Evolutionary conservation across 2,329 filamentous ascomycete species (phyloP), one percentile per base, ranked within the genome.

Genomic region (Acephala macrosclerotiorum): DNA sequence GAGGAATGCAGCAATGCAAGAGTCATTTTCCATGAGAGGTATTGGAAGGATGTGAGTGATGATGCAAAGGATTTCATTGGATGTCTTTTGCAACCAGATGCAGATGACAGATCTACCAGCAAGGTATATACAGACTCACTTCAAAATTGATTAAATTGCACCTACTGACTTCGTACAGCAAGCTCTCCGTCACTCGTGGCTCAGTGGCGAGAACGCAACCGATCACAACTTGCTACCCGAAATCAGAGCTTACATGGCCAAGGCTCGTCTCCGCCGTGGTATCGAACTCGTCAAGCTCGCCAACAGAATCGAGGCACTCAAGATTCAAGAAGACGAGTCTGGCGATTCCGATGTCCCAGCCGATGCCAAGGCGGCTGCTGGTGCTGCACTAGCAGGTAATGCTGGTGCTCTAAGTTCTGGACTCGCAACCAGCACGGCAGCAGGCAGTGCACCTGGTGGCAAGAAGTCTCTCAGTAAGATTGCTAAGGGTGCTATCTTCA

Each of bases 171-270:
- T 16, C n/a, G 16, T 6, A 70, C 70, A 93, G 87, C 84, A 93
- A 81, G 92, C 94, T 53, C 82, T 97, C 60, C 84, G 87, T 66
- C 94, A 97, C 80, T 84, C 87, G 66, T 98, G 95, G 95, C 89
- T 98, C 74, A 96, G 89, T 76, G 95, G 95, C 79, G 87, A 96
- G 83, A 96, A 88, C 68, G 96, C 96, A 69, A 93, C 91, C 68
- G 94, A 98, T 80, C 94, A 97, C 87, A 94, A 99, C 85, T 87
- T 99, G 87, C 83, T 99, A 79, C 96, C 96, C 72, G 96, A 99
- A 83, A 96, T 99, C 84, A 92, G 92, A 80, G 91, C 94, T 60
- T 97, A 96, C 83, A 93, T 96, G 80, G 91, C 94, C 69, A 94
- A 94, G 80, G 93, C 93, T 64, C 93, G 94, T 68, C 91, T 99